These are phyloP conservation scores for Epichloe gansuensis DNA, from an alignment of 2,329 filamentous ascomycete genomes.

Conservation along the genomic window DNA sequence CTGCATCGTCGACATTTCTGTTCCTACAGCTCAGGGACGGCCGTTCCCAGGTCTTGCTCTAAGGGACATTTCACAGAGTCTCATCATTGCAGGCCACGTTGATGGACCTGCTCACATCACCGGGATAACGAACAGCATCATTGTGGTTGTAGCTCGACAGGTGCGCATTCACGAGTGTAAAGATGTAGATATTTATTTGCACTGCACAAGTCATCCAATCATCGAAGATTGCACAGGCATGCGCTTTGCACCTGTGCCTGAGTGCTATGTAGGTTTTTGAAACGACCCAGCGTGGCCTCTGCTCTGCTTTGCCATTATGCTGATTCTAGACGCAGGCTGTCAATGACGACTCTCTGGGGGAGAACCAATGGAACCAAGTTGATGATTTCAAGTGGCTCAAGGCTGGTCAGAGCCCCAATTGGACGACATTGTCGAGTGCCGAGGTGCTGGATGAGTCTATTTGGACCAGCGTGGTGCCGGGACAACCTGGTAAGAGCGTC, in stretches of 20 bases:
- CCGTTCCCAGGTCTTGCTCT: conserved; percentile 59
- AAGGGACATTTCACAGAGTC: conserved; percentile 53
- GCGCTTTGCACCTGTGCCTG: conserved; percentile 65
- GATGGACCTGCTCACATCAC: conserved; percentile 77
- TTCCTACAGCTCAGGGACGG: conserved; percentile 40
- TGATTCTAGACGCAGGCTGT: conserved; percentile 11
- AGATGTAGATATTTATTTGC: conserved; percentile 72
- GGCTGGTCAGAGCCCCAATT: conserved; percentile 75
- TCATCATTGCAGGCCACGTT: conserved; percentile 69
- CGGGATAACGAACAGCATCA: conserved; percentile 53
- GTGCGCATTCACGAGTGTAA: conserved; percentile 83
- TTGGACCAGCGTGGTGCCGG: conserved; percentile 58
- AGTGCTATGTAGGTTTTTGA: conserved; percentile 47
- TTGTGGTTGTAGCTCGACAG: conserved; percentile 73
- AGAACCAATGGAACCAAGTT: conserved; percentile 76
- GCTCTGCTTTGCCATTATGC: neutral
- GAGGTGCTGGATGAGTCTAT: conserved; percentile 46
- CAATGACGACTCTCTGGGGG: conserved; percentile 18
- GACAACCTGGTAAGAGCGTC: conserved; percentile 46
- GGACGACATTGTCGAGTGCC: conserved; percentile 53
- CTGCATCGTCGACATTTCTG: conserved; percentile 72
- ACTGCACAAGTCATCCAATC: conserved; percentile 73
- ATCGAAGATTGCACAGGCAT: conserved; percentile 78
- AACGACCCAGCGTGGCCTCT: neutral
- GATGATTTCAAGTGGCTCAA: conserved; percentile 98